Percentiles rank a stretch among this genome's conserved stretches.
Evolutionary conservation across 2,329 filamentous ascomycete genomes (phyloP).

Genomic region (Saccharata proteae): DNA sequence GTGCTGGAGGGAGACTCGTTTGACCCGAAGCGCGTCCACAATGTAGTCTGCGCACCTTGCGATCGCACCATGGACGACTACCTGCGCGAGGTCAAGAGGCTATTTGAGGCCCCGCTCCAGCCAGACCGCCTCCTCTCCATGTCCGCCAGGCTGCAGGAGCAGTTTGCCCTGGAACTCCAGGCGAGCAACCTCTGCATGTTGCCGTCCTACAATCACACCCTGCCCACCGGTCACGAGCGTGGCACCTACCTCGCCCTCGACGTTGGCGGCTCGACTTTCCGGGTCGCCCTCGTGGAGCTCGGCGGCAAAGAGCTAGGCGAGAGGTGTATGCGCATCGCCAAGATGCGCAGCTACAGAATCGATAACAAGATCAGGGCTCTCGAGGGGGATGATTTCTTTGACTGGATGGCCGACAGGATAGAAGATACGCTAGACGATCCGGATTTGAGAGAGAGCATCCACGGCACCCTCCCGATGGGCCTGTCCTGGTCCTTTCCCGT

Average conservation of each 20-base stretch:
- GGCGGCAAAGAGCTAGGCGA: slow-evolving; percentile 32
- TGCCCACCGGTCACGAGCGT: slow-evolving; percentile 46
- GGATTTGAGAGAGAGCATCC: slow-evolving; percentile 23
- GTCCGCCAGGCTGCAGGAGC: slow-evolving; percentile 33
- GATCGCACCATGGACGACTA: slow-evolving; percentile 38
- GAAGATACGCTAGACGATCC: slow-evolving; percentile 37
- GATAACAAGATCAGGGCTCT: slow-evolving; percentile 43
- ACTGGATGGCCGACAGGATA: slow-evolving; percentile 54
- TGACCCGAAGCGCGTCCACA: slow-evolving; percentile 16
- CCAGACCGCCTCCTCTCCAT: slow-evolving; percentile 29
- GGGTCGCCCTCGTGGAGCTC: slow-evolving; percentile 48
- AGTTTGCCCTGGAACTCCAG: slow-evolving; percentile 43
- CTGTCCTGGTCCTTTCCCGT: slow-evolving; percentile 57
- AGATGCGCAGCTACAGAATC: slow-evolving; percentile 43
- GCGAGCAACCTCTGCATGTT: slow-evolving; percentile 50
- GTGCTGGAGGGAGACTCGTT: slow-evolving; percentile 22
- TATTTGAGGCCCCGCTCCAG: slow-evolving; percentile 33
- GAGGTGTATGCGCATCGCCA: slow-evolving; percentile 41
- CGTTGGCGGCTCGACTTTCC: slow-evolving; percentile 55
- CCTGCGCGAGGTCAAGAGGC: slow-evolving; percentile 28
- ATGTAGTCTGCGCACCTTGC: slow-evolving; percentile 28
- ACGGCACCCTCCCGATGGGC: slow-evolving; percentile 41
- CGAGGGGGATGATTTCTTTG: slow-evolving; percentile 47
- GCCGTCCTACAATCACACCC: slow-evolving; percentile 50
- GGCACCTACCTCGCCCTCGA: slow-evolving; percentile 52